These are phyloP conservation scores for Trichopus zeylanicus DNA, from an alignment of 116 monocot genomes.

Conservation along the genomic window DNA sequence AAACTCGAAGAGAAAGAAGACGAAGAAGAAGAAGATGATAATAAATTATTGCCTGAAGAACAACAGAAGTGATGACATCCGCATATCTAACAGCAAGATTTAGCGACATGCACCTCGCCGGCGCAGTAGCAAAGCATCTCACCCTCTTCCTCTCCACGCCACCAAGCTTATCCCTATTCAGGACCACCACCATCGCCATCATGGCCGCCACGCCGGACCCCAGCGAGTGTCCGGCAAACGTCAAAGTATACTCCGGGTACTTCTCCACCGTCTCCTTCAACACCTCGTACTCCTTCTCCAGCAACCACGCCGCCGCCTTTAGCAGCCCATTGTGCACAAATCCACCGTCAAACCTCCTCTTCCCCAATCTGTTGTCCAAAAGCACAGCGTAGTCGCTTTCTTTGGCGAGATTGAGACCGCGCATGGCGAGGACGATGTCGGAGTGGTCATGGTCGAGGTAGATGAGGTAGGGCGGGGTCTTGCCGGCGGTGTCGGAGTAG, in stretches of 20 bases:
- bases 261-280: slow-evolving; percentile 22
- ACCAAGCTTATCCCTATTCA: slow-evolving; percentile 47
- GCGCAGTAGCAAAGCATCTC: slow-evolving; percentile 63
- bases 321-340: slow-evolving; percentile 81
- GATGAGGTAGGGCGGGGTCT: slow-evolving; percentile 80
- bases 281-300: slow-evolving; percentile 53
- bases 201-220: slow-evolving; percentile 84
- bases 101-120: slow-evolving; percentile 87
- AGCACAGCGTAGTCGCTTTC: slow-evolving; percentile 82
- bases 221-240: slow-evolving; percentile 80
- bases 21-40: too few relatives aligned
- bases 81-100: slow-evolving; percentile 96
- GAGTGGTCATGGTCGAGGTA: slow-evolving; percentile 41
- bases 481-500: slow-evolving; percentile 52
- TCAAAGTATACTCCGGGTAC: slow-evolving; percentile 44
- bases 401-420: slow-evolving; percentile 73
- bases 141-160: slow-evolving; percentile 51
- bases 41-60: slow-evolving; percentile 73
- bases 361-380: slow-evolving; percentile 64
- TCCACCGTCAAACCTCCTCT: slow-evolving; percentile 89
- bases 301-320: slow-evolving; percentile 64
- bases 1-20: too few relatives aligned
- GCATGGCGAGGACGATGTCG: slow-evolving; percentile 73
- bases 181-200: slow-evolving; percentile 56
- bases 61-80: slow-evolving; percentile 73